Base-by-base conservation (phyloP, 352 stramenopile species). In the Phytophthora pisi region DNA sequence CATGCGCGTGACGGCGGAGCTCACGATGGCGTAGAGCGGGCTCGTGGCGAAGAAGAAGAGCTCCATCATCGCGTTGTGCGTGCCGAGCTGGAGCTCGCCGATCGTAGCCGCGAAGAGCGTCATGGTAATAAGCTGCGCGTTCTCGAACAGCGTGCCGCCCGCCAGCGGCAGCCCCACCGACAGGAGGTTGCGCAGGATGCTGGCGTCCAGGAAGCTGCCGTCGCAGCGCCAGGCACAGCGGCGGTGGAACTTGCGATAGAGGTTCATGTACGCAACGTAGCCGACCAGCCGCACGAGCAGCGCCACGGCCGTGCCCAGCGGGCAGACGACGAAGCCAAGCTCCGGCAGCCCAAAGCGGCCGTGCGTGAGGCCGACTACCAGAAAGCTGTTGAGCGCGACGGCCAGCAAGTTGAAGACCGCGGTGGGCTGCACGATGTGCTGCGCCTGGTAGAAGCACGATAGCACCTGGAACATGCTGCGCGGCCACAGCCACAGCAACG, bases 61-160 rank as follows among this genome's bases (percentile, higher is more conserved):
- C 68, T 95, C 88, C 75, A 95, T 89, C 86, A 95, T 95, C 15
- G 86, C 79, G 63, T 89, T 93, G 67, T 96, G 85, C 15, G 88
- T 79, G 20, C 80, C 85, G 11, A 96, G 70, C 58, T 95, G 84
- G 4, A 90, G 61, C 58, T 95, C 77, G 26, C 84, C 80, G 66
- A 95, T 87, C 30, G 61, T 78, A 31, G 79, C 83, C 6, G 89
- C 80, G 24, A 94, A 91, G 16, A 95, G 60, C 53, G 86, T 82
- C 74, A 96, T 91, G 46, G 76, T 87, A 50, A 91, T 75, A 0
- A 96, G 70, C 75, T 95, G 87, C 31, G 79, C 66, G 68, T 96
- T 90, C 64, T 96, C 89, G 45, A 96, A 91, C 9, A 94, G 43
- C 18, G 78, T 89, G 2, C 85, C 85, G 5, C 72, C 57, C 0